Evolutionary conservation across 75 land plant genomes (phyloP), one percentile per base, ranked within the genome.

Genomic region (Pinus albicaulis): DNA sequence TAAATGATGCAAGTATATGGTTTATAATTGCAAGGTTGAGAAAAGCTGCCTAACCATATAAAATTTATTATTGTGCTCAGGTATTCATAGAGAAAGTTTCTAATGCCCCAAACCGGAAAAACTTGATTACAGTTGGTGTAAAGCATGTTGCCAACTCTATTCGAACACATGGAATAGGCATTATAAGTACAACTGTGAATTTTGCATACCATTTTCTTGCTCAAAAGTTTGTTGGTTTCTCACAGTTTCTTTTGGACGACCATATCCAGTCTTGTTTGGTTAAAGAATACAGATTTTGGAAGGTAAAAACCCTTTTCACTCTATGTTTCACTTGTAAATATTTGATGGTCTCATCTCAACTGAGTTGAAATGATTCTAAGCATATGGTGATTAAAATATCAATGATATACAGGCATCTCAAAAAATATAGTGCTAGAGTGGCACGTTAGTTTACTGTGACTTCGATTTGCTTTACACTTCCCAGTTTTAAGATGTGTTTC

Each of bases 211-310:
- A 85, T 71, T 87, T 77, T 72, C 76, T 87, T 44, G 77, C 77
- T 55, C 76, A 81, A 52, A 85, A 77, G 78, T 78, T 87, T 57
- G 56, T 82, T 36, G 66, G 55, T 28, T 87, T 87, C 73, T 78
- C 80, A 59, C 78, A 87, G 65, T 85, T 87, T 59, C 80, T 87
- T 55, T 74, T 77, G 64, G 89, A 87, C 59, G 81, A 85, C 48
- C 76, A 57, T 79, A 69, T 80, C 62, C 84, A 80, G 56, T 84
- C 86, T 60, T 59, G 82, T 19, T 74, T 80, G 31, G 55, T 76
- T 36, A 76, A 83, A 55, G 86, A 86, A 73, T 77, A 56, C 59
- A 73, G 75, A 0, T 84, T 86, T 55, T 84, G 55, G 75, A 83
- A 86, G 86, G 88, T 83, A 60, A 68, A n/a, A 28, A 19, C 22